These are phyloP conservation scores for Venturia pyrina DNA, from an alignment of 2,329 filamentous ascomycete species.

Conservation along the genomic window DNA sequence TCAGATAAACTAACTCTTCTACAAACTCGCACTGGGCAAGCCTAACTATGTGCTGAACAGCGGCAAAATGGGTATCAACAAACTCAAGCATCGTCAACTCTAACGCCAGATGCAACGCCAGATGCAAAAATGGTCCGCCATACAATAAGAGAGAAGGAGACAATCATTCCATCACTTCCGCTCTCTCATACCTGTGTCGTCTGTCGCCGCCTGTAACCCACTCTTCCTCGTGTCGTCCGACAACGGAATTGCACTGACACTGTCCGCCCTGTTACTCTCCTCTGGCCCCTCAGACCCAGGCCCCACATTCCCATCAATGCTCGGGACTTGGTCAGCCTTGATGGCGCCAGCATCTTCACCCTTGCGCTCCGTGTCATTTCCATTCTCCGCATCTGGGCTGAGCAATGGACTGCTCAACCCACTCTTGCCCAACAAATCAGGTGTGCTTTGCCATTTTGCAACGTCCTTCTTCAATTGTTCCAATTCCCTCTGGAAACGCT, in stretches of 20 bases:
- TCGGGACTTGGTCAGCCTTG: not conserved
- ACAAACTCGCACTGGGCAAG: not conserved
- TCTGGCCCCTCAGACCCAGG: not conserved
- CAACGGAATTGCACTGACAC: conserved; percentile 46
- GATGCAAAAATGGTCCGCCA: not conserved
- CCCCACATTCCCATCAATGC: conserved; percentile 5
- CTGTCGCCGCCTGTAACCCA: conserved; percentile 15
- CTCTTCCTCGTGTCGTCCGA: conserved; percentile 17
- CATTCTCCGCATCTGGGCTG: conserved; percentile 1
- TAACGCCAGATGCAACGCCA: not conserved
- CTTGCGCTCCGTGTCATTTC: not conserved
- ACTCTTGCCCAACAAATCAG: conserved; percentile 17
- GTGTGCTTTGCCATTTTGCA: conserved; percentile 64
- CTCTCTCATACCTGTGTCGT: conserved; percentile 11
- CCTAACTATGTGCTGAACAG: not conserved
- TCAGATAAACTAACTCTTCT: not conserved
- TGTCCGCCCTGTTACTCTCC: conserved; percentile 14
- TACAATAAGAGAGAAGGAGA: not conserved
- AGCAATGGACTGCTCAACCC: not conserved
- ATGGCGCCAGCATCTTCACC: not conserved
- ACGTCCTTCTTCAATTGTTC: conserved; percentile 84
- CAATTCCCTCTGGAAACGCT: conserved; percentile 90
- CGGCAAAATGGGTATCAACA: conserved; percentile 1
- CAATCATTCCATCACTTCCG: not conserved
- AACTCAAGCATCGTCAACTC: not conserved